Conservation (phyloP, 1,139 yeast species). For the Scheffersomyces illinoinensis region DNA sequence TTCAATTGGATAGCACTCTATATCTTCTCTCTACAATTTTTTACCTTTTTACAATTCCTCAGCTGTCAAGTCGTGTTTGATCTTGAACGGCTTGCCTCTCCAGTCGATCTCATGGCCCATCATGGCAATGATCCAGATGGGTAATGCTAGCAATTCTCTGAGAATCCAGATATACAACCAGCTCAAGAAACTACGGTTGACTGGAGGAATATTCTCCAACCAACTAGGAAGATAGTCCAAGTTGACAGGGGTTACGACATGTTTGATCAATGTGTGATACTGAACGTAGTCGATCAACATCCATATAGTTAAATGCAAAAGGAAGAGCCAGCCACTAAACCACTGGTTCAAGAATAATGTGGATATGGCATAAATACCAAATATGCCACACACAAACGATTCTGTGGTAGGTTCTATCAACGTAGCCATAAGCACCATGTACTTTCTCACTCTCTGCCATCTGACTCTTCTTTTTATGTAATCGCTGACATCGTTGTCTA, state of each 20-base stretch:
- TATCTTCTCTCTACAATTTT: neutral
- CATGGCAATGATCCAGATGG: slow-evolving; percentile 84
- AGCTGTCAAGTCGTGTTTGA: slow-evolving; percentile 74
- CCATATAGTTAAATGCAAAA: slow-evolving; percentile 65
- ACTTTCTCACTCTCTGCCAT: slow-evolving; percentile 87
- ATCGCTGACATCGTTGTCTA: slow-evolving; percentile 47
- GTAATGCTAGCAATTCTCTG: slow-evolving; percentile 75
- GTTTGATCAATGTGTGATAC: slow-evolving; percentile 44
- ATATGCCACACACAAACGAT: slow-evolving; percentile 63
- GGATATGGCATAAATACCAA: slow-evolving; percentile 64
- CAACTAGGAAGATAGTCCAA: slow-evolving; percentile 6
- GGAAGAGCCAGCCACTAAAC: slow-evolving; percentile 39
- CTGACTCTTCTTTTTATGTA: slow-evolving; percentile 71
- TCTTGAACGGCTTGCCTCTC: slow-evolving; percentile 78
- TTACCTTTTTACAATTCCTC: slow-evolving; percentile 49
- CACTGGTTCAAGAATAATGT: slow-evolving; percentile 39
- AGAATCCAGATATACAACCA: slow-evolving; percentile 57
- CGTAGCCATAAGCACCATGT: slow-evolving; percentile 86
- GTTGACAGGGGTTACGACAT: slow-evolving; percentile 14
- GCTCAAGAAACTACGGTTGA: slow-evolving; percentile 11
- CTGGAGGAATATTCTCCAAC: slow-evolving; percentile 10
- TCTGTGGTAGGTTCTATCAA: slow-evolving; percentile 87
- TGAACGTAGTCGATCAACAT: slow-evolving; percentile 62
- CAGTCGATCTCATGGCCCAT: slow-evolving; percentile 76
- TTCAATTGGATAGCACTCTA: neutral